These are phyloP conservation scores for Epithele typhae DNA, from an alignment of 768 basidiomycete species.

Conservation along the genomic window DNA sequence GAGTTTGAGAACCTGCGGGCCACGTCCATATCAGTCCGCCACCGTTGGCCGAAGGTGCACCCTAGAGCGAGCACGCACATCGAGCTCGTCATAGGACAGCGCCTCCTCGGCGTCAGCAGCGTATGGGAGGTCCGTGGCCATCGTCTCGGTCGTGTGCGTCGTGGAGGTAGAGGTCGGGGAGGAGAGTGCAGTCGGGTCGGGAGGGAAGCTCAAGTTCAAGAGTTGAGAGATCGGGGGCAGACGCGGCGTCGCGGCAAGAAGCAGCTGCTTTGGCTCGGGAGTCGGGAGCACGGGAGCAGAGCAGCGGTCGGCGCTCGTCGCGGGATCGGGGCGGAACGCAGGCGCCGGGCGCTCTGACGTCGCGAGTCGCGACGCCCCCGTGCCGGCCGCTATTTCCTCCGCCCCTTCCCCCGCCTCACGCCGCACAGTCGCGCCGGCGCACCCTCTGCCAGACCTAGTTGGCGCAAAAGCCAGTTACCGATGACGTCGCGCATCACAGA, in stretches of 20 bases:
- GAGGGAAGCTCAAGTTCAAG: no score
- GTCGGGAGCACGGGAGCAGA: no score
- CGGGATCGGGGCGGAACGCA: no score
- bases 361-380: neutral
- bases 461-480: no score
- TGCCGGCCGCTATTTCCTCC: no score
- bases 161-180: neutral
- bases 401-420: no score
- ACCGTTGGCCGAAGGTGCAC: no score
- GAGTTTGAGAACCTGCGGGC: constrained; percentile 64
- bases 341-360: neutral
- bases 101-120: constrained; percentile 93
- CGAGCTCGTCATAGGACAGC: constrained; percentile 84
- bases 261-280: neutral
- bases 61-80: constrained; percentile 47
- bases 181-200: no score
- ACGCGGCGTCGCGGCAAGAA: neutral
- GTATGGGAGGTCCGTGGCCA: constrained; percentile 87
- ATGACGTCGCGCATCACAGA: constrained; percentile 6
- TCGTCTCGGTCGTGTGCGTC: constrained; percentile 16
- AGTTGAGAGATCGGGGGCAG: neutral
- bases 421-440: no score
- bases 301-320: no score
- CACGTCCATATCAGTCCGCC: no score
- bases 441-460: no score